Evolutionary conservation across 805 yeast species (phyloP), one percentile per base, ranked within the genome.

Genomic region (Tetrapisispora phaffii): DNA sequence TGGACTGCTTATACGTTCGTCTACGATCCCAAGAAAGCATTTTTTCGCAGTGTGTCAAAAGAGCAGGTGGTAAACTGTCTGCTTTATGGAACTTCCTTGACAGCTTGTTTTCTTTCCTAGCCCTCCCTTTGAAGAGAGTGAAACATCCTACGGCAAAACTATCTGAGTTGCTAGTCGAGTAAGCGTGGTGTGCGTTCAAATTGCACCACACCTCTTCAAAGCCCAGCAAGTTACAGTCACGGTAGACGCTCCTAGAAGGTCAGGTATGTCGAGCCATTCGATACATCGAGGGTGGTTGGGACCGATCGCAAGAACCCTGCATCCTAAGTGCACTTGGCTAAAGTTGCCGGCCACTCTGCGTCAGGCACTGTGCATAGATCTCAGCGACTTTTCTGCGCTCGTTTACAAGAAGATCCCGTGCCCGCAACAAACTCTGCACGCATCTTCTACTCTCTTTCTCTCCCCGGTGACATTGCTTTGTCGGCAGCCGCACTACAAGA

Each of bases 151-250:
- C 22, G 67, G 63, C 23, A 77, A 78, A 54, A 66, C 70, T 7
- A 67, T 76, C 51, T 62, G 84, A 46, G 86, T 86, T 13, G 73
- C 81, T 8, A 86, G 87, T 48, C 84, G 85, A n/a, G 80, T 81
- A n/a, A 85, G 86, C 13, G 70, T 77, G 21, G 62, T 71, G 39
- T 74, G 69, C 40, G 74, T 79, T 19, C 85, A 79, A 58, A 57
- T 80, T 12, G 80, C 84, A 35, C 66, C 76, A 48, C 63, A 72
- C 33, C 60, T 75, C 9, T 68, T 73, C 56, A 73, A 74, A 32
- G 81, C 81, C 24, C 61, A 69, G 36, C 73, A 69, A 51, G 79
- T 80, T 22, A 69, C 79, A 55, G 85, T 80, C 36, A 72, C 79
- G 50, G 76, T 83, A 16, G 84, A 85, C 45, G 74, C 79, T 9